These are phyloP conservation scores for Canavalia gladiata DNA, from an alignment of 306 rosid species.

Conservation along the genomic window DNA sequence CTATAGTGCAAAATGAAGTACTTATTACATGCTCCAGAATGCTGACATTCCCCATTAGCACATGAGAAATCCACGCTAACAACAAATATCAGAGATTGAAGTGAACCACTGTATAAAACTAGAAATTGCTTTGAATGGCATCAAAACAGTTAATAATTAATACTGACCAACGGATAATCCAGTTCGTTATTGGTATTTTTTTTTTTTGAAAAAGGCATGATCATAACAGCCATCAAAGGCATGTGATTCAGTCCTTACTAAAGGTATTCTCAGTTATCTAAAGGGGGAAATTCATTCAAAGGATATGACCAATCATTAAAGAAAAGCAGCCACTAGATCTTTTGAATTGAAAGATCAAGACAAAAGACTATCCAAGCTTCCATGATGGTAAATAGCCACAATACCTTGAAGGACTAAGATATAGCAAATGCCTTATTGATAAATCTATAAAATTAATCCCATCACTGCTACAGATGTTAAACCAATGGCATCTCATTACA, in stretches of 20 bases:
- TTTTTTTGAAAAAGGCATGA: not conserved
- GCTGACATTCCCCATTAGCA: conserved; percentile 19
- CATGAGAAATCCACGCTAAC: not conserved
- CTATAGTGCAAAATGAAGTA: not conserved
- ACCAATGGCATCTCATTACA: not conserved
- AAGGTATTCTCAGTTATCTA: not conserved
- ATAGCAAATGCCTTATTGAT: not conserved
- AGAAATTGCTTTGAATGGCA: not conserved
- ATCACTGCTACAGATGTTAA: not conserved
- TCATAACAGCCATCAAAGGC: conserved; percentile 4
- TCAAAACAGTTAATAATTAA: not conserved
- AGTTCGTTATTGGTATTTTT: not conserved
- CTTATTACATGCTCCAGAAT: conserved; percentile 8
- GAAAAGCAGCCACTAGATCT: conserved; percentile 2
- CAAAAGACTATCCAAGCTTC: not conserved
- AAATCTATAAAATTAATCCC: not conserved
- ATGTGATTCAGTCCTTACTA: not conserved
- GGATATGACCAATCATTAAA: not conserved
- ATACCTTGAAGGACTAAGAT: not conserved
- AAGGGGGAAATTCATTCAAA: conserved; percentile 3
- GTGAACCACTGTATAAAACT: conserved; percentile 2
- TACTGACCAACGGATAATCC: not conserved
- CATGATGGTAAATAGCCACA: not conserved
- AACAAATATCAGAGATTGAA: conserved; percentile 14
- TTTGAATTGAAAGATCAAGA: conserved; percentile 10